phyloP scores from a whole-genome alignment of 73 alveolate species.

The Stentor roeselii region DNA sequence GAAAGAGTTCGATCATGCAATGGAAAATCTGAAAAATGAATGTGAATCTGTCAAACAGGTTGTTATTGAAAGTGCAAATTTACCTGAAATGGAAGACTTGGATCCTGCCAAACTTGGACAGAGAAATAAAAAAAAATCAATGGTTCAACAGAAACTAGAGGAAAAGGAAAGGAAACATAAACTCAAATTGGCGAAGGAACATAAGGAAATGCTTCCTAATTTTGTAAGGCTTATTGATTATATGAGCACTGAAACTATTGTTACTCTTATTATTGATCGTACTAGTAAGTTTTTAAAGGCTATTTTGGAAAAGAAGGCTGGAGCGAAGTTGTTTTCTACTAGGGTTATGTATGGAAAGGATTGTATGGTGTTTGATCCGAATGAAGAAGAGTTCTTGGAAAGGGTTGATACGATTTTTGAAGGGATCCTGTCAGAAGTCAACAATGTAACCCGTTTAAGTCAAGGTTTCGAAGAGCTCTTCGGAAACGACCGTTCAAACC shows the following conservation, averaged over 20 bases:
- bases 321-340: slow-evolving; percentile 49
- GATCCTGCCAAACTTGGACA: slow-evolving; percentile 93
- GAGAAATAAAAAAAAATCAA: slow-evolving; percentile 92
- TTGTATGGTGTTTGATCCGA: slow-evolving; percentile 69
- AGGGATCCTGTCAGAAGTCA: slow-evolving; percentile 58
- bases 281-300: slow-evolving; percentile 57
- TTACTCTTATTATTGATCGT: slow-evolving; percentile 59
- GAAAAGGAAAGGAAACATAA: slow-evolving; percentile 83
- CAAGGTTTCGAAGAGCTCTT: slow-evolving; percentile 42
- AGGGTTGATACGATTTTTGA: slow-evolving; percentile 57
- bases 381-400: slow-evolving; percentile 72
- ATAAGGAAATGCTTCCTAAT: slow-evolving; percentile 85
- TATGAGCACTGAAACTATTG: slow-evolving; percentile 95
- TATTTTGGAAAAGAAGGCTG: slow-evolving; percentile 63
- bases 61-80: slow-evolving; percentile 70
- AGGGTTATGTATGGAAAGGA: slow-evolving; percentile 56
- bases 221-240: slow-evolving; percentile 93
- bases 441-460: slow-evolving; percentile 57
- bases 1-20: slow-evolving; percentile 61
- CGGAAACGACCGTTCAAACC: slow-evolving; percentile 38
- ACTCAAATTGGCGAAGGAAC: slow-evolving; percentile 85
- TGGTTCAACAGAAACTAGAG: slow-evolving; percentile 88
- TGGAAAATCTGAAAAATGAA: slow-evolving; percentile 55
- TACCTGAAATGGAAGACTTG: slow-evolving; percentile 91
- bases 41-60: slow-evolving; percentile 56